Base-by-base conservation (phyloP, 1,139 yeast species). In the Ogataea hybrid region DNA sequence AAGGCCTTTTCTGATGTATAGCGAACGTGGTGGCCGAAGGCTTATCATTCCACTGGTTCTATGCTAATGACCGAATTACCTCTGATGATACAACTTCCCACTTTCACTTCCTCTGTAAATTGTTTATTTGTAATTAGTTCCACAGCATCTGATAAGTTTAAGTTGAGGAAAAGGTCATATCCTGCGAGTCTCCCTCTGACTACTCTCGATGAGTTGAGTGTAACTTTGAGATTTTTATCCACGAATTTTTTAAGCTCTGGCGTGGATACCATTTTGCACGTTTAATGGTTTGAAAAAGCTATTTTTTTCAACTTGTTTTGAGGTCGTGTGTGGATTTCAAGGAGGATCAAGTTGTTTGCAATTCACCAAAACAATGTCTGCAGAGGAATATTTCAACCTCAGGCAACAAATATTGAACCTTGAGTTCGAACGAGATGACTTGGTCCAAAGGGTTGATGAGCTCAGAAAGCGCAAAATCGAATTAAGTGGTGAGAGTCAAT, bases 31-130 rank as follows among this genome's bases (percentile, higher is more conserved):
- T 6, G 4, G 16, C 8, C 5, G 6, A 11, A n/a, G 4, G 5
- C 11, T 11, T 27, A 25, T 28, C 14, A 28, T 23, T 45, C 57
- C 28, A 60, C 34, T 12, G 58, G 48, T 41, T 61, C 64, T 16
- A 61, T 52, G 39, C 61, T 58, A 9, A 59, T 53, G 3, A 61
- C 55, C 1, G 64, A 59, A 37, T 61, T 61, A 2, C 65, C 65
- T 36, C 65, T 53, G 6, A 61, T 42, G 31, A 61, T 62, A 42
- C 57, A 52, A 27, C 56, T 57, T 7, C 65, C 65, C 16, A 59
- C 43, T n/a, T 50, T 46, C 20, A 50, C 42, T 16, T 40, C 46
- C 16, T 53, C 52, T 6, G 32, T 32, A 14, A 37, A 42, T 11
- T 47, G 46, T 11, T 41, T 41, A 28, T 30, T 38, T 12, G 35